Evolutionary conservation across 2,329 filamentous ascomycete genomes (phyloP).

Genomic region (Aspergillus tamarii): DNA sequence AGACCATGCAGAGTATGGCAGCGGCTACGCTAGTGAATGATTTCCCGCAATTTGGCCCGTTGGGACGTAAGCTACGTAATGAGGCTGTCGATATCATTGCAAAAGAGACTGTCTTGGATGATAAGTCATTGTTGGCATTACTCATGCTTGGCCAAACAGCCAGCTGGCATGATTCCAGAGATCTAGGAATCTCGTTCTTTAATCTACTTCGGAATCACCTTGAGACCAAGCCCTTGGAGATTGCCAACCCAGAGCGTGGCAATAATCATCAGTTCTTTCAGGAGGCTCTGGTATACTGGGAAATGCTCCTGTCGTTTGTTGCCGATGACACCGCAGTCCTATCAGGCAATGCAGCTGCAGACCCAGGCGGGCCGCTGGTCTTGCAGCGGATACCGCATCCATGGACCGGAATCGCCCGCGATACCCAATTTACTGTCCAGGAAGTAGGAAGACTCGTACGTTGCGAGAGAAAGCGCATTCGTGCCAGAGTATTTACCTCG

Average conservation of each 20-base stretch:
- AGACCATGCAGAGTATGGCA: constrained; percentile 67
- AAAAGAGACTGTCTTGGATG: constrained; percentile 52
- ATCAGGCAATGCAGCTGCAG: constrained; percentile 25
- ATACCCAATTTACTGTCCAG: constrained; percentile 40
- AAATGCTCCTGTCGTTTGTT: constrained; percentile 62
- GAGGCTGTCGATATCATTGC: constrained; percentile 58
- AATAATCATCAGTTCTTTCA: constrained; percentile 59
- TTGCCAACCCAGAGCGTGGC: constrained; percentile 21
- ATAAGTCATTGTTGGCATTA: constrained; percentile 60
- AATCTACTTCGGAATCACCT: constrained; percentile 47
- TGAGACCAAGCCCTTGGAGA: constrained; percentile 42
- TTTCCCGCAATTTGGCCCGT: constrained; percentile 56
- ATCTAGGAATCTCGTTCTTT: constrained; percentile 58
- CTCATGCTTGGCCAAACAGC: constrained; percentile 63
- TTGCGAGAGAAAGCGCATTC: constrained; percentile 40
- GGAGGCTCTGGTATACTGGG: constrained; percentile 61
- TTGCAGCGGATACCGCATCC: constrained; percentile 42
- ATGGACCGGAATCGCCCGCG: constrained; percentile 44
- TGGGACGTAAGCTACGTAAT: constrained; percentile 55
- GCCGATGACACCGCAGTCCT: constrained; percentile 41
- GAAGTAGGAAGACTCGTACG: constrained; percentile 51
- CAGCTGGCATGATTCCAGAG: constrained; percentile 61
- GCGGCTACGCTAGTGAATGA: constrained; percentile 63
- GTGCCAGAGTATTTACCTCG: constrained; percentile 41
- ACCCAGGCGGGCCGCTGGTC: constrained; percentile 31